Percentiles rank a stretch among this genome's conserved stretches.
These are phyloP conservation scores for Exsudoporus floridanus DNA, from an alignment of 1,284 basidiomycete species.

Conservation along the genomic window DNA sequence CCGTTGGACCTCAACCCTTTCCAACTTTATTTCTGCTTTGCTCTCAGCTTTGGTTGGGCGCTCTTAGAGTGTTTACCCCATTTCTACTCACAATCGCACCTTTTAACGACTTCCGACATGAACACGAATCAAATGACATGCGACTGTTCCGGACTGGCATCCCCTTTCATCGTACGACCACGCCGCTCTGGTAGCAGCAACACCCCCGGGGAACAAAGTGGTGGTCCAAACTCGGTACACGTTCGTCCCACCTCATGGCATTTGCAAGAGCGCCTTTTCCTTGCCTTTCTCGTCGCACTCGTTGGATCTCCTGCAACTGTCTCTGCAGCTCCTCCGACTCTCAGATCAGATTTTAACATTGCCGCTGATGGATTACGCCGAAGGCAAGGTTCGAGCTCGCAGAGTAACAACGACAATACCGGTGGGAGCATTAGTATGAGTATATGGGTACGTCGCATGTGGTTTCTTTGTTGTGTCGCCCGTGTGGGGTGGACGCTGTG, in stretches of 20 bases:
- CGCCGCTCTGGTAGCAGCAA: conserved; percentile 9
- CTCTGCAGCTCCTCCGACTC: conserved; percentile 13
- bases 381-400: neutral
- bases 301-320: conserved; percentile 1
- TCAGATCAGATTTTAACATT: neutral
- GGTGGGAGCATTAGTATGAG: conserved; percentile 15
- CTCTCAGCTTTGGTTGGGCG: neutral
- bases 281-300: conserved; percentile 8
- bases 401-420: neutral
- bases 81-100: neutral
- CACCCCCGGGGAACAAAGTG: neutral
- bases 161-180: neutral
- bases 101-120: conserved; percentile 17
- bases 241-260: conserved; percentile 3
- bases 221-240: neutral
- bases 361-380: neutral
- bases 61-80: neutral
- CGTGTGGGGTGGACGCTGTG: neutral
- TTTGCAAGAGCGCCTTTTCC: neutral
- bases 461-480: neutral
- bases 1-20: conserved; percentile 8
- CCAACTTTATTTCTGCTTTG: neutral
- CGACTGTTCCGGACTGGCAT: neutral
- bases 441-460: conserved; percentile 25
- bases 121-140: conserved; percentile 1